These are phyloP conservation scores for Melampsora larici-populina DNA, from an alignment of 1,284 basidiomycete genomes.

Conservation along the genomic window DNA sequence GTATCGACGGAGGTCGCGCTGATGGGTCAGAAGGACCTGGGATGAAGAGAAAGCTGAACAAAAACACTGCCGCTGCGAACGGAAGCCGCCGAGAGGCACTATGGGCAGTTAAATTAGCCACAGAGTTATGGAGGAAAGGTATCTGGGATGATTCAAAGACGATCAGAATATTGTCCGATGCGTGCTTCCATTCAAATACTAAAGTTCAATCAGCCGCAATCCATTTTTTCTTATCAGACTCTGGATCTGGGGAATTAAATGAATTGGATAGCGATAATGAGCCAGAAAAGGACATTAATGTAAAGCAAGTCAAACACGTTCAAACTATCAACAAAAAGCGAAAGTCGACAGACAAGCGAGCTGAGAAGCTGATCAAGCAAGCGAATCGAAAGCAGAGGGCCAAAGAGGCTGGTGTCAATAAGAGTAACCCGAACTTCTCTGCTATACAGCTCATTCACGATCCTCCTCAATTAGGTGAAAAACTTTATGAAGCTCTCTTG, in stretches of 20 bases:
- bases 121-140: constrained; percentile 90
- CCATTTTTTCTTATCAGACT: constrained; percentile 93
- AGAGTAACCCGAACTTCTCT: constrained; percentile 72
- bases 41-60: constrained; percentile 47
- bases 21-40: constrained; percentile 62
- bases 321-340: constrained; percentile 86
- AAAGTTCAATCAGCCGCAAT: constrained; percentile 94
- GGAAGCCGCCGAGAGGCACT: constrained; percentile 78
- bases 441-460: constrained; percentile 91
- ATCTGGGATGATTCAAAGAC: constrained; percentile 93
- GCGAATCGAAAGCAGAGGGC: constrained; percentile 68
- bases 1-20: constrained; percentile 71
- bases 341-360: constrained; percentile 71
- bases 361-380: constrained; percentile 66
- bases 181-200: constrained; percentile 86
- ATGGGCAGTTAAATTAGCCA: constrained; percentile 93
- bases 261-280: constrained; percentile 67
- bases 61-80: constrained; percentile 53
- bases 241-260: constrained; percentile 56
- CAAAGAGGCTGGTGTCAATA: constrained; percentile 57
- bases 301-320: constrained; percentile 68
- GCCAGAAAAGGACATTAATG: constrained; percentile 63
- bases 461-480: constrained; percentile 92
- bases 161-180: constrained; percentile 85
- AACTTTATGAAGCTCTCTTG: constrained; percentile 81